phyloP scores from a whole-genome alignment of 2,329 filamentous ascomycete genomes.

The Cadophora luteo-olivacea region DNA sequence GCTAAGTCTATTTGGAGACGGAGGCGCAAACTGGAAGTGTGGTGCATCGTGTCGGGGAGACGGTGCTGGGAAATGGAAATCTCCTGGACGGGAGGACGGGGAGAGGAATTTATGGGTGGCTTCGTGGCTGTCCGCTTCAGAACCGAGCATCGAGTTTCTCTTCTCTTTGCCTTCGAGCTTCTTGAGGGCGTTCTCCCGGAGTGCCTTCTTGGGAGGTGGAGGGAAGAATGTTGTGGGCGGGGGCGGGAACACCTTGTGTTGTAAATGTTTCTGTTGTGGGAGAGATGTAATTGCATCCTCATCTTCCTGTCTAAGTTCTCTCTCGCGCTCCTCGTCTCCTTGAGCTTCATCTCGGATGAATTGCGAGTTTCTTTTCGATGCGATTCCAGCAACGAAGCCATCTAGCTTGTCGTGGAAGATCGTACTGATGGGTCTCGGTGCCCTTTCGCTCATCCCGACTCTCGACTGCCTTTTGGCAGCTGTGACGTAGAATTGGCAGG shows the following conservation, averaged over 20 bases:
- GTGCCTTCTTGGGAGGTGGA: slow-evolving; percentile 40
- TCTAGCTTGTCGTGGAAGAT: slow-evolving; percentile 87
- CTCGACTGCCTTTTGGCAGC: slow-evolving; percentile 61
- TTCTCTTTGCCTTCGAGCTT: slow-evolving; percentile 55
- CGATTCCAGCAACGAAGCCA: slow-evolving; percentile 85
- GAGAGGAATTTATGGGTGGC: slow-evolving; percentile 46
- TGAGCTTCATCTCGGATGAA: slow-evolving; percentile 82
- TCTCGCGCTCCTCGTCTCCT: slow-evolving; percentile 79
- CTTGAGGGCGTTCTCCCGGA: slow-evolving; percentile 52
- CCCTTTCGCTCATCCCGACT: slow-evolving; percentile 49
- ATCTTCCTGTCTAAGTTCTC: slow-evolving; percentile 79
- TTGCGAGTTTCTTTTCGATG: slow-evolving; percentile 84
- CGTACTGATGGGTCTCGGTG: slow-evolving; percentile 71
- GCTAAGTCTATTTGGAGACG: slow-evolving; percentile 48
- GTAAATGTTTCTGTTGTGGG: slow-evolving; percentile 70
- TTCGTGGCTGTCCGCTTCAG: slow-evolving; percentile 46
- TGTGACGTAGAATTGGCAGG: slow-evolving; percentile 95
- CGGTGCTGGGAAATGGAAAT: slow-evolving; percentile 65
- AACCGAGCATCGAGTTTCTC: slow-evolving; percentile 23
- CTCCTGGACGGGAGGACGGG: slow-evolving; percentile 34
- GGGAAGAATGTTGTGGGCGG: slow-evolving; percentile 40
- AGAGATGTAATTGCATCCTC: slow-evolving; percentile 86
- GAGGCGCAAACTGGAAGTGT: slow-evolving; percentile 65
- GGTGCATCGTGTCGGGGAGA: slow-evolving; percentile 55
- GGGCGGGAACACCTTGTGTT: slow-evolving; percentile 53